These are phyloP conservation scores for Gleditsia sinensis DNA, from an alignment of 306 rosid species.

Conservation along the genomic window DNA sequence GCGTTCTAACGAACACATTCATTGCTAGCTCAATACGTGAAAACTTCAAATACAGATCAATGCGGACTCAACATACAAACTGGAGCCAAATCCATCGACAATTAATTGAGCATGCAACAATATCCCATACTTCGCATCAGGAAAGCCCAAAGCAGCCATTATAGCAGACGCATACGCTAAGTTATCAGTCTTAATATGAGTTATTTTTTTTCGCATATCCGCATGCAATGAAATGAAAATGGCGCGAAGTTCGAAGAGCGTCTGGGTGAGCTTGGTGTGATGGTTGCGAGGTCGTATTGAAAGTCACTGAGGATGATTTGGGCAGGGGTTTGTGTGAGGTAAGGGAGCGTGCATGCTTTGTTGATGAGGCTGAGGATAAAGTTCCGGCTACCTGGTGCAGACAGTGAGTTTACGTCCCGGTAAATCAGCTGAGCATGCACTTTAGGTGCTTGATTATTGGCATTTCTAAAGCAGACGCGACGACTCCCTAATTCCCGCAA, in stretches of 20 bases:
- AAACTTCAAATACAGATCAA: conserved; percentile 67
- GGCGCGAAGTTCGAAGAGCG: conserved; percentile 74
- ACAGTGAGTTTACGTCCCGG: conserved; percentile 31
- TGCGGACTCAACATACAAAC: conserved; percentile 68
- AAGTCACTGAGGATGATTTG: conserved; percentile 73
- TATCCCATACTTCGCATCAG: conserved; percentile 49
- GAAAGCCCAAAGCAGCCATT: conserved; percentile 54
- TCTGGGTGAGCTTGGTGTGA: conserved; percentile 92
- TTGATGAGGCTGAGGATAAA: conserved; percentile 55
- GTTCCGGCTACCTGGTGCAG: conserved; percentile 45
- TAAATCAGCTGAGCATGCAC: conserved; percentile 39
- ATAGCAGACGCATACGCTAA: conserved; percentile 67
- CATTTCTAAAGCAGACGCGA: background rate
- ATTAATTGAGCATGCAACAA: conserved; percentile 68
- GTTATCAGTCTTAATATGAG: conserved; percentile 63
- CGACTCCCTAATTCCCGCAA: too few species aligned
- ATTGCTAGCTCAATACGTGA: conserved; percentile 57
- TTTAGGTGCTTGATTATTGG: background rate
- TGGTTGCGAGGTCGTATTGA: conserved; percentile 64
- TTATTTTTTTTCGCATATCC: conserved; percentile 54
- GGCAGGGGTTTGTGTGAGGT: conserved; percentile 71
- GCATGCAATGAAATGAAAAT: conserved; percentile 64
- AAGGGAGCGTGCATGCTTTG: conserved; percentile 51
- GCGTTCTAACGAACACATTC: conserved; percentile 81
- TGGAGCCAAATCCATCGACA: conserved; percentile 63